Percentiles rank a stretch among this genome's conserved stretches.
These are phyloP conservation scores for Phlegmacium glaucopus DNA, from an alignment of 768 basidiomycete species.

Conservation along the genomic window DNA sequence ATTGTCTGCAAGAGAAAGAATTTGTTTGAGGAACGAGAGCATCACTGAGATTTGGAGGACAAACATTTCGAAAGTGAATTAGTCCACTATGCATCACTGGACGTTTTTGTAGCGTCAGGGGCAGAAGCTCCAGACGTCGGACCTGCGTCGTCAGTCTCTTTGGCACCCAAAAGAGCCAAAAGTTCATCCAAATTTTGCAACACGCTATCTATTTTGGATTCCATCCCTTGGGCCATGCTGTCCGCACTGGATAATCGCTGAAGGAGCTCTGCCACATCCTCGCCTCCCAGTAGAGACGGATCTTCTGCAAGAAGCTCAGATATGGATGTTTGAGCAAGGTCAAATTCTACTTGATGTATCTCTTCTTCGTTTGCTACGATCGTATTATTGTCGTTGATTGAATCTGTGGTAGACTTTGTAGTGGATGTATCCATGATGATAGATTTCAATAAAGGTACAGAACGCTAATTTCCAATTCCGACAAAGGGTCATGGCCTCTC, in stretches of 20 bases:
- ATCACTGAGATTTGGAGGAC: too few relatives aligned
- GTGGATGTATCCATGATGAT: conserved; percentile 10
- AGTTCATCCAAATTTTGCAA: conserved; percentile 56
- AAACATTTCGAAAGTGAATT: too few relatives aligned
- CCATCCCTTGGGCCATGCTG: conserved; percentile 57
- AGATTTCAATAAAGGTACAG: conserved; percentile 23
- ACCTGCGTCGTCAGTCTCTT: neutral
- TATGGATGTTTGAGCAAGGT: conserved; percentile 7
- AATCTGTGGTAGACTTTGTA: conserved; percentile 1
- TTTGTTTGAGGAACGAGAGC: too few relatives aligned
- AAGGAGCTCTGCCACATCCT: conserved; percentile 52
- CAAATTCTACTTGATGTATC: conserved; percentile 10
- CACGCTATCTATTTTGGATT: conserved; percentile 58
- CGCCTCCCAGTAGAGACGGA: conserved; percentile 21
- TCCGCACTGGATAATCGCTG: conserved; percentile 54
- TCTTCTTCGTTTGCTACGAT: conserved; percentile 5
- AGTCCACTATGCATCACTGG: too few relatives aligned
- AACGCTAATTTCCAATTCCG: conserved; percentile 20
- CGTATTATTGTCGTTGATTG: neutral
- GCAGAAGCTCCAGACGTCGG: too few relatives aligned
- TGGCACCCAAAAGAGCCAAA: conserved; percentile 39
- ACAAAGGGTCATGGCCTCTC: conserved; percentile 40
- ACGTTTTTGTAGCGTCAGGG: too few relatives aligned
- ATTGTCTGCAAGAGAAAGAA: too few relatives aligned
- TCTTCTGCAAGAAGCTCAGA: conserved; percentile 9